phyloP scores from a whole-genome alignment of 306 rosid species.

The Pterocarpus santalinus region DNA sequence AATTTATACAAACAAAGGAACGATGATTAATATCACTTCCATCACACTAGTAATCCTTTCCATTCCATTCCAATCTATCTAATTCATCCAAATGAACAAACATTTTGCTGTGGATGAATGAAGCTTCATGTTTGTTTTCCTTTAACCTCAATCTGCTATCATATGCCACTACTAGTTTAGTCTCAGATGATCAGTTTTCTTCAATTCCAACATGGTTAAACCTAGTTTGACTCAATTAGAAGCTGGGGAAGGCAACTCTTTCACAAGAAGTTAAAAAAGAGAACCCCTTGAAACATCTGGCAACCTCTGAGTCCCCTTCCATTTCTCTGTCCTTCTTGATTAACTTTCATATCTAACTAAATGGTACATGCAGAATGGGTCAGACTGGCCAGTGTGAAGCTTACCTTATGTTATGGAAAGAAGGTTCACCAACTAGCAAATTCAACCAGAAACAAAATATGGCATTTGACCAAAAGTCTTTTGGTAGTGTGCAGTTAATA shows the following conservation, averaged over 20 bases:
- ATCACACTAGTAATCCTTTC: neutral
- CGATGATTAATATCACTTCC: neutral
- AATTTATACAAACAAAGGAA: neutral
- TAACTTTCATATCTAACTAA: conserved; percentile 1
- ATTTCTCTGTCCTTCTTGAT: neutral
- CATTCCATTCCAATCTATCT: neutral
- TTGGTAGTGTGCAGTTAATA: neutral
- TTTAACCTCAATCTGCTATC: neutral
- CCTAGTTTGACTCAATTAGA: neutral
- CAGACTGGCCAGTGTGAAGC: neutral
- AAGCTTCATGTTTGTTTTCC: neutral
- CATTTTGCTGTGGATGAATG: neutral
- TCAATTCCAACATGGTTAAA: conserved; percentile 14
- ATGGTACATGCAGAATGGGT: neutral
- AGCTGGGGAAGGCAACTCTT: neutral
- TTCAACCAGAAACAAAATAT: neutral
- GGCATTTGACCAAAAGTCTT: neutral
- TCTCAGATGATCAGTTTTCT: neutral
- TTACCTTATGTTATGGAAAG: neutral
- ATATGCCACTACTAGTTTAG: neutral
- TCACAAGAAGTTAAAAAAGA: neutral
- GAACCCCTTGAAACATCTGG: conserved; percentile 3
- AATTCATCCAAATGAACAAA: neutral
- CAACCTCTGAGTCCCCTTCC: neutral
- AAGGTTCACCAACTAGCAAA: neutral